Evolutionary conservation across 306 rosid species (phyloP).

Genomic region (Morella rubra): DNA sequence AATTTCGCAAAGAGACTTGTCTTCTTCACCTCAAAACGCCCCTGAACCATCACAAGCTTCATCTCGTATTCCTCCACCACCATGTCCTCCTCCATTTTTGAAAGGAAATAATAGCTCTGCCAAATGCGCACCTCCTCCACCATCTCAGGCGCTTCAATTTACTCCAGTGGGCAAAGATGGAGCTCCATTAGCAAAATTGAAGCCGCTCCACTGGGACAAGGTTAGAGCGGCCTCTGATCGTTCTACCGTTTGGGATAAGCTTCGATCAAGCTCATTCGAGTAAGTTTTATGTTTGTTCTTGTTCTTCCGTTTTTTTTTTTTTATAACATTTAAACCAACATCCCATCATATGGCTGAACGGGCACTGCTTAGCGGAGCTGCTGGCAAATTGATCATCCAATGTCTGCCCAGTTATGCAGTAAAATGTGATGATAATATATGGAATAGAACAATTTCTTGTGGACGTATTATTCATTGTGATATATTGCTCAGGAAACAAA

Average conservation of each 20-base stretch:
- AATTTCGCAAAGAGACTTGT: slow-evolving; percentile 33
- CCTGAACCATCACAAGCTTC: slow-evolving; percentile 35
- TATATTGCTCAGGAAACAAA: too few species aligned
- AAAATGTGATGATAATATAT: too few species aligned
- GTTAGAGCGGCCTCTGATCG: slow-evolving; percentile 90
- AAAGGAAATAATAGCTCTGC: slow-evolving; percentile 28
- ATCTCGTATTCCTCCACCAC: slow-evolving; percentile 69
- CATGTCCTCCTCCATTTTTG: slow-evolving; percentile 70
- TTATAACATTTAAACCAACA: too few species aligned
- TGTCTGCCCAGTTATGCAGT: too few species aligned
- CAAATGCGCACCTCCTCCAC: slow-evolving; percentile 82
- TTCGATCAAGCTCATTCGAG: slow-evolving; percentile 94
- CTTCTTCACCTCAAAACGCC: slow-evolving; percentile 31
- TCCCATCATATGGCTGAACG: too few species aligned
- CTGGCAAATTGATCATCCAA: too few species aligned
- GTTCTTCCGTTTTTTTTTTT: too few species aligned
- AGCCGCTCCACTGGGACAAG: slow-evolving; percentile 99
- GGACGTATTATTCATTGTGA: too few species aligned
- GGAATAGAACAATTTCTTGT: too few species aligned
- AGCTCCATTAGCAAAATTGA: slow-evolving; percentile 70
- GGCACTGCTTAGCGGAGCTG: too few species aligned
- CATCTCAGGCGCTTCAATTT: slow-evolving; percentile 61
- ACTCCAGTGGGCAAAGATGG: slow-evolving; percentile 82
- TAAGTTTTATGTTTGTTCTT: slow-evolving; percentile 37
- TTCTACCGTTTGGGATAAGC: slow-evolving; percentile 95